A percentile compares a stretch with the other conserved stretches of the same genome.
phyloP scores from a whole-genome alignment of 2,329 filamentous ascomycete genomes.

The Neofusicoccum sp. region DNA sequence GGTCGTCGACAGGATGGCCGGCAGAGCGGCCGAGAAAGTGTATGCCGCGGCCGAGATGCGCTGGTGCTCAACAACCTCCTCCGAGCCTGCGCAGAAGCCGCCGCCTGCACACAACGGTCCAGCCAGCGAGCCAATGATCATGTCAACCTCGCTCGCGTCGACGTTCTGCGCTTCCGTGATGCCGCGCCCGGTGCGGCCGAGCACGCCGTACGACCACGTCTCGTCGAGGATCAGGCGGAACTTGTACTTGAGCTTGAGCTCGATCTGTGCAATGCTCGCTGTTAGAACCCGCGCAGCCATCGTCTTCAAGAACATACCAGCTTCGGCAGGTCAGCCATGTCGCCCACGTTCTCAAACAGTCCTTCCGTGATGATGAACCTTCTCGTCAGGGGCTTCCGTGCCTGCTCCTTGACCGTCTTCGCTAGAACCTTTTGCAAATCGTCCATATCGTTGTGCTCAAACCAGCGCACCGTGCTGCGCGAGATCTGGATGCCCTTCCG shows the following conservation, averaged over 20 bases:
- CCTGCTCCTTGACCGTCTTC: conserved; percentile 83
- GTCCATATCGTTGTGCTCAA: conserved; percentile 92
- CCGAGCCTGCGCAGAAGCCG: conserved; percentile 89
- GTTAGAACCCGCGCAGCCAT: background rate
- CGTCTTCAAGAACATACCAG: conserved; percentile 57
- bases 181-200: conserved; percentile 86
- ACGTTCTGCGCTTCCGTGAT: conserved; percentile 97
- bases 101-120: conserved; percentile 89
- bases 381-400: conserved; percentile 81
- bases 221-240: conserved; percentile 97
- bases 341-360: conserved; percentile 86
- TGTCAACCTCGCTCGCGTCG: conserved; percentile 87
- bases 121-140: conserved; percentile 91
- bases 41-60: conserved; percentile 90
- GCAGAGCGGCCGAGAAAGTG: conserved; percentile 92
- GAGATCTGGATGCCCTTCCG: conserved; percentile 93
- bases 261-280: conserved; percentile 56
- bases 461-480: conserved; percentile 88
- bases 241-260: conserved; percentile 94
- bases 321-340: conserved; percentile 79
- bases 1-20: conserved; percentile 91
- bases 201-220: conserved; percentile 93
- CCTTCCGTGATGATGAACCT: conserved; percentile 96
- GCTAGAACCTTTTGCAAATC: conserved; percentile 84
- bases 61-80: conserved; percentile 93